Evolutionary conservation across 495 filamentous ascomycete genomes (phyloP), one percentile per base, ranked within the genome.

Genomic region (Ascobolus immersus): DNA sequence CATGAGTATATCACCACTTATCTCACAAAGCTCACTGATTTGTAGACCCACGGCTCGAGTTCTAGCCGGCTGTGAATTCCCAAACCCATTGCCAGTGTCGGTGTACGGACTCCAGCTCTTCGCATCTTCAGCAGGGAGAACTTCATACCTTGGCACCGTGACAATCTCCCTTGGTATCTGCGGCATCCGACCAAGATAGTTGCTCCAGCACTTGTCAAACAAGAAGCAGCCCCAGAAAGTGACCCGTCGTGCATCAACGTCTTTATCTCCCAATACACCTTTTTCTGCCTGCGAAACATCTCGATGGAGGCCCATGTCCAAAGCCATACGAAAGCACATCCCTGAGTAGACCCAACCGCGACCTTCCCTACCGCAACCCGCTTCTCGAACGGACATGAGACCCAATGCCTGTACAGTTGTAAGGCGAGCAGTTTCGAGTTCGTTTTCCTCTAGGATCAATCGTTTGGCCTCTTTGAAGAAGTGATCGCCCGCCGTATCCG

Each of bases 181-280:
- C 9, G 86, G 86, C 40, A 92, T 62, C 23, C 86, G 73, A 27
- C 86, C 86, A 19, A 94, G 70, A 42, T 96, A 96, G 52, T 93
- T 94, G 17, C 80, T 91, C 89, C 89, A 94, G 54, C 78, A 89
- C 67, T 93, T 93, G 56, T 96, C 86, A 48, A 96, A 90, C 17
- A 92, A 56, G 54, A 86, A 94, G 49, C 81, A 93, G n/a, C 86
- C 86, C 86, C 86, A 96, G 43, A 93, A 92, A 0, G 86, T 94
- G 21, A 94, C 72, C 21, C 78, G 60, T 26, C 86, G 61, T 6
- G 78, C 81, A 56, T 96, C 86, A 24, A 79, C 61, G 48, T 93
- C 89, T 30, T 75, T 64, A 31, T 92, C 82, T 32, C 65, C 69
- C 15, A 84, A 61, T 9, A 62, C 67, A 2, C 65, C 63, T 17